Conservation (phyloP, 257 asterid genomes). For the Solanum chiquidenum region DNA sequence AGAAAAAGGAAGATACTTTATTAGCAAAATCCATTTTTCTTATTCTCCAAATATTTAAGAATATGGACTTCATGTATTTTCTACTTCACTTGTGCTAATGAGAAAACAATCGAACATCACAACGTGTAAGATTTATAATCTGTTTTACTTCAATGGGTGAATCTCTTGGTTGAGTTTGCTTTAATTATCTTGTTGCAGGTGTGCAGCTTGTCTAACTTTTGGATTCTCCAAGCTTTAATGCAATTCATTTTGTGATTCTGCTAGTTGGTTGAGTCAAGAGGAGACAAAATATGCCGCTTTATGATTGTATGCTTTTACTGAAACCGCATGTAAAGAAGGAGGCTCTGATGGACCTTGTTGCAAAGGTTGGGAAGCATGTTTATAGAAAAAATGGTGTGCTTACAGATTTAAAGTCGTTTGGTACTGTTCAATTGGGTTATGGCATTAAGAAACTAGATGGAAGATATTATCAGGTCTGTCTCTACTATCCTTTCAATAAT, state of each 20-base stretch:
- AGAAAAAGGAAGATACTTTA: not conserved
- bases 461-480: conserved; percentile 57
- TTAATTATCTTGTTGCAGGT: not conserved
- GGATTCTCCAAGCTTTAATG: not conserved
- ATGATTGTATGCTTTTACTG: conserved; percentile 82
- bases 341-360: conserved; percentile 36
- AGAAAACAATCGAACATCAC: not conserved
- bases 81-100: not conserved
- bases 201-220: not conserved
- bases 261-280: not conserved
- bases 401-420: conserved; percentile 48
- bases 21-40: not conserved
- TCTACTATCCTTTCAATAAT: not conserved
- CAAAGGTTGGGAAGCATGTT: conserved; percentile 59
- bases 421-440: conserved; percentile 60
- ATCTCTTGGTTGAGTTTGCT: not conserved
- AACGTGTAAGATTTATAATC: not conserved
- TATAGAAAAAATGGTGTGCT: conserved; percentile 68
- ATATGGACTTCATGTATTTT: not conserved
- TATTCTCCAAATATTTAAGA: not conserved
- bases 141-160: not conserved
- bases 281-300: conserved; percentile 63
- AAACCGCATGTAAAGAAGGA: conserved; percentile 43
- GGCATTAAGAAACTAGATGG: conserved; percentile 90
- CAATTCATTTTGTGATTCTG: not conserved